Conservation (phyloP, 140 eudicot species). For the Ambrosia hybrid region DNA sequence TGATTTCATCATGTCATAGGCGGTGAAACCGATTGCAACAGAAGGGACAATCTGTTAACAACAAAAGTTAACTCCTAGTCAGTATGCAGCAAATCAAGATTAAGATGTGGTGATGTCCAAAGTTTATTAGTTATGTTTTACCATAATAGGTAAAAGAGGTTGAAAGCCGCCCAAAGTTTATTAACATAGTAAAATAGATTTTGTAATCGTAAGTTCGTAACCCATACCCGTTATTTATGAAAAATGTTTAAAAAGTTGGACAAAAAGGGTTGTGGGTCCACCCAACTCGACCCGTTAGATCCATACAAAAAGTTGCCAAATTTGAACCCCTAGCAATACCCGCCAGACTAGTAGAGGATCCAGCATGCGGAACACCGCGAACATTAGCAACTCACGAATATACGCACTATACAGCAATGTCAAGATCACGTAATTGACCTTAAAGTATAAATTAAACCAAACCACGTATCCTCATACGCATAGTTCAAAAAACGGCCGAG, state of each 20-base stretch:
- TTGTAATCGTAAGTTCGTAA: neutral
- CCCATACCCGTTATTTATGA: neutral
- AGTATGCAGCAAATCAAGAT: constrained; percentile 17
- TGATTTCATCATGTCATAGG: constrained; percentile 86
- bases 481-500: too few species aligned
- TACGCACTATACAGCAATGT: neutral
- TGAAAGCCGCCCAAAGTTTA: neutral
- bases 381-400: too few species aligned
- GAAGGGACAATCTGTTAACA: constrained; percentile 87
- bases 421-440: neutral
- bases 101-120: neutral
- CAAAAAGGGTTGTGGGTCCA: neutral
- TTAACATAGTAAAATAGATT: neutral
- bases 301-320: neutral
- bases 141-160: neutral
- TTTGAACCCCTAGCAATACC: neutral
- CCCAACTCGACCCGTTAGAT: neutral
- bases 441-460: neutral
- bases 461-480: neutral
- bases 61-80: neutral
- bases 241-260: neutral
- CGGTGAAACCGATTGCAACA: constrained; percentile 94
- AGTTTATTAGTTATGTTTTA: neutral
- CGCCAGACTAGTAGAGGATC: neutral
- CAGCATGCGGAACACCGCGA: too few species aligned